Evolutionary conservation across 2,329 filamentous ascomycete genomes (phyloP), one percentile per base, ranked within the genome.

Genomic region (Fusarium irregulare): DNA sequence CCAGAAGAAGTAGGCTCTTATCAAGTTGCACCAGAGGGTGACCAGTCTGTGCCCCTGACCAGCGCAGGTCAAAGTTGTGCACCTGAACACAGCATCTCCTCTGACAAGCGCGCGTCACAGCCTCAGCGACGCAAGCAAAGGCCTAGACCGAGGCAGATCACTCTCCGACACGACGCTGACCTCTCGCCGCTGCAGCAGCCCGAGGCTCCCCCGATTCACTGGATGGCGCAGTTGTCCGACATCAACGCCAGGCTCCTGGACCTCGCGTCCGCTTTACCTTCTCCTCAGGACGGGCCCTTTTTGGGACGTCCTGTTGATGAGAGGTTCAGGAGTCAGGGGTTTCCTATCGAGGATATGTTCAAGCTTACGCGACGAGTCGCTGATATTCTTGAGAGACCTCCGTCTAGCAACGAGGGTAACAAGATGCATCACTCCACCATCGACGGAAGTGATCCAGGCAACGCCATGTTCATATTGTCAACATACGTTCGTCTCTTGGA

Each of bases 301-400:
- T 48, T 73, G 7, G 55, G 59, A 16, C 60, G 60, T 41, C 76
- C 73, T 14, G 62, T 56, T 30, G 72, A 73, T 30, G 73, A 72
- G 58, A 71, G 61, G 60, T 75, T 66, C 40, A 75, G 64, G 42
- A 62, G 56, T 25, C 62, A 65, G 60, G 77, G 73, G 25, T 83
- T 83, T 47, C 80, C 81, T 5, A 77, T 83, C 34, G 80, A 82
- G 47, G 77, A 78, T 37, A 78, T 83, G 73, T 83, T 83, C 71
- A 76, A 80, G 56, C 75, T 83, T 25, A 82, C 81, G 7, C 77
- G 78, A 10, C 60, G 72, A 8, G 78, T 83, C 10, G 76, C 81
- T 18, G 77, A 82, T 34, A 75, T 79, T 2, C 64, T 82, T 8
- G 76, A 80, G 46, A 71, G 75, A 25, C 56, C 76, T 4, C 63